These are phyloP conservation scores for Lizonia empirigonia DNA, from an alignment of 2,329 filamentous ascomycete species.

Conservation along the genomic window DNA sequence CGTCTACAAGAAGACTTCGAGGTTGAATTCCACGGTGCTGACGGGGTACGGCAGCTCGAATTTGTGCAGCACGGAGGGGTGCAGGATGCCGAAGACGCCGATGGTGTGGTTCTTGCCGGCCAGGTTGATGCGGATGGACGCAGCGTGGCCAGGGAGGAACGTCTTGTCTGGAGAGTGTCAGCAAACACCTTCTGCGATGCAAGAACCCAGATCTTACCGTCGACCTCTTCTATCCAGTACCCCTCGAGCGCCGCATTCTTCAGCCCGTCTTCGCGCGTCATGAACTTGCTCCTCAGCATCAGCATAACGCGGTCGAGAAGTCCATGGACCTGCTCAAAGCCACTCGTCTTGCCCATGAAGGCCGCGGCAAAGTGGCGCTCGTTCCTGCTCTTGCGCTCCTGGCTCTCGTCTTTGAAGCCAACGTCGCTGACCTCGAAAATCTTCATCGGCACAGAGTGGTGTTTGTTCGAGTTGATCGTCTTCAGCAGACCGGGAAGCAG, in stretches of 20 bases:
- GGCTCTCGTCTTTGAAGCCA: constrained; percentile 80
- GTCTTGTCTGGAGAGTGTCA: constrained; percentile 66
- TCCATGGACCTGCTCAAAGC: constrained; percentile 95
- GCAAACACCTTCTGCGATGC: not conserved
- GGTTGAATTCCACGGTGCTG: constrained; percentile 91
- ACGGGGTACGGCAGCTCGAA: constrained; percentile 93
- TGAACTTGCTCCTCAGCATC: constrained; percentile 85
- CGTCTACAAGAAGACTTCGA: constrained; percentile 82
- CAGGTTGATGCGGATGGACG: constrained; percentile 78
- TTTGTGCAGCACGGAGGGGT: constrained; percentile 90
- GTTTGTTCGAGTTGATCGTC: constrained; percentile 92
- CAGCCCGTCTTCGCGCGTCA: constrained; percentile 71
- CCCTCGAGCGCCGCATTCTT: constrained; percentile 65
- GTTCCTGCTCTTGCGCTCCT: constrained; percentile 86
- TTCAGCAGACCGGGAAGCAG: constrained; percentile 87
- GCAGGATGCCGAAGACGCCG: constrained; percentile 90
- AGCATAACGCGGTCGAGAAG: constrained; percentile 88
- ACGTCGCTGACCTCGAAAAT: constrained; percentile 92
- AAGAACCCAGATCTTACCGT: constrained; percentile 60
- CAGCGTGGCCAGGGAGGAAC: constrained; percentile 89
- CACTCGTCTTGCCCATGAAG: constrained; percentile 91
- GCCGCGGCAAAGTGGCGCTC: constrained; percentile 95
- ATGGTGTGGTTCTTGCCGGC: constrained; percentile 76
- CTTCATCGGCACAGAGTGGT: constrained; percentile 85
- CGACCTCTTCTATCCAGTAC: constrained; percentile 94